Evolutionary conservation across 148 eudicot species (phyloP).

Genomic region (Persicaria tinctoria): DNA sequence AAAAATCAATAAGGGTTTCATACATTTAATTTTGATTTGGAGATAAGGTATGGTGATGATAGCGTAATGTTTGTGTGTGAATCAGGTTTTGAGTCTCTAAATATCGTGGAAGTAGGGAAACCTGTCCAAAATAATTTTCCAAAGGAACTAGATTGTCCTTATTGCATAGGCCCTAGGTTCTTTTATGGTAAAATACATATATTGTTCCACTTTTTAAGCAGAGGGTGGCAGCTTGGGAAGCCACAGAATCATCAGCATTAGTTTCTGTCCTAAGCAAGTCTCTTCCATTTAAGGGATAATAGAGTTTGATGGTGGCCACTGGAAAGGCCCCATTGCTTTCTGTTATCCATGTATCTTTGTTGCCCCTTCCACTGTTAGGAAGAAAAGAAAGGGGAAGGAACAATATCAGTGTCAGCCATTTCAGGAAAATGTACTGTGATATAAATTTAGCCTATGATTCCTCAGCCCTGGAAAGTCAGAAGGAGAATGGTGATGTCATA

Average conservation of each 20-base stretch:
- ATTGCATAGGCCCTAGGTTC: not conserved
- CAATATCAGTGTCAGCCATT: not conserved
- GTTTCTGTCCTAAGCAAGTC: not conserved
- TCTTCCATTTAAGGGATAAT: not conserved
- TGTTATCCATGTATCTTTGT: not conserved
- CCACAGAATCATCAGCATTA: not conserved
- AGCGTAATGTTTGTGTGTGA: not conserved
- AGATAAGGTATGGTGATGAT: not conserved
- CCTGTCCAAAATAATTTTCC: not conserved
- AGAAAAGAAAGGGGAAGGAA: not conserved
- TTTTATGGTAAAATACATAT: not conserved
- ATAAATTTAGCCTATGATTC: not conserved
- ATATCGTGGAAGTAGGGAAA: not conserved
- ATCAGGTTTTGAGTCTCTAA: not conserved
- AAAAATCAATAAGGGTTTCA: not conserved
- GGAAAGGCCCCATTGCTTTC: not conserved
- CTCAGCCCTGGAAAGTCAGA: not conserved
- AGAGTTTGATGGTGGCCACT: not conserved
- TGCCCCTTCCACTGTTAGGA: not conserved
- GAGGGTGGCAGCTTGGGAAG: not conserved
- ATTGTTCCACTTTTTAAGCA: not conserved
- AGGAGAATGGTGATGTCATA: conserved; percentile 1
- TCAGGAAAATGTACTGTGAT: not conserved
- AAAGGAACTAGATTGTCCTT: not conserved
- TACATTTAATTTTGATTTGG: not conserved